These are phyloP conservation scores for Phytophthora tentaculata DNA, from an alignment of 352 stramenopile species.

Conservation along the genomic window DNA sequence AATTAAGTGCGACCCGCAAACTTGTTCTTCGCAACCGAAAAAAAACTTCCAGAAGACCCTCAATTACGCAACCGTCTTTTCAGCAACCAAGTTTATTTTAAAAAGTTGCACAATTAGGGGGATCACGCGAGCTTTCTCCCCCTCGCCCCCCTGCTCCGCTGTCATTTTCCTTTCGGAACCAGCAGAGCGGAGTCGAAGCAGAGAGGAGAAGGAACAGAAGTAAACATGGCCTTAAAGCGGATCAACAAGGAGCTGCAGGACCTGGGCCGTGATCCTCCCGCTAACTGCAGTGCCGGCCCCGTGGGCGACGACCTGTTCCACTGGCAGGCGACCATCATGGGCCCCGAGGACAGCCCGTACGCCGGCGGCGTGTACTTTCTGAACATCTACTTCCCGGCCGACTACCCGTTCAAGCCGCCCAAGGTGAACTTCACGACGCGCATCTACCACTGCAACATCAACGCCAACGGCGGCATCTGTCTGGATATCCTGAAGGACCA, in stretches of 20 bases:
- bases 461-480: conserved; percentile 99
- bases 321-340: conserved; percentile 98
- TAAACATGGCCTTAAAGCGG: conserved; percentile 91
- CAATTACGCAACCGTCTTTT: conserved; percentile 27
- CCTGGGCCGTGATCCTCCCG: conserved; percentile 95
- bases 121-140: conserved; percentile 32
- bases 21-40: conserved; percentile 32
- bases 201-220: conserved; percentile 12
- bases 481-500: conserved; percentile 99
- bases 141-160: conserved; percentile 11
- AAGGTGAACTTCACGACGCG: conserved; percentile 99
- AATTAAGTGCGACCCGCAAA: conserved; percentile 30
- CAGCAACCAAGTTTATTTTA: conserved; percentile 2
- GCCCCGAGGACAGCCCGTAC: conserved; percentile 98
- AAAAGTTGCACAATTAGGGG: conserved; percentile 20
- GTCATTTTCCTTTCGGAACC: conserved; percentile 57
- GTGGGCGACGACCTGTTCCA: conserved; percentile 99
- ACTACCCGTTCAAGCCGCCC: conserved; percentile 99
- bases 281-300: conserved; percentile 98
- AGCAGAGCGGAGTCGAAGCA: conserved; percentile 36
- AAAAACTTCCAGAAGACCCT: conserved; percentile 53
- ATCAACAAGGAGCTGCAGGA: conserved; percentile 97
- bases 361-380: conserved; percentile 98
- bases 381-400: conserved; percentile 99
- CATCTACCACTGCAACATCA: conserved; percentile 99